These are phyloP conservation scores for Lachancea thermotolerans DNA, from an alignment of 805 yeast species.

Conservation along the genomic window DNA sequence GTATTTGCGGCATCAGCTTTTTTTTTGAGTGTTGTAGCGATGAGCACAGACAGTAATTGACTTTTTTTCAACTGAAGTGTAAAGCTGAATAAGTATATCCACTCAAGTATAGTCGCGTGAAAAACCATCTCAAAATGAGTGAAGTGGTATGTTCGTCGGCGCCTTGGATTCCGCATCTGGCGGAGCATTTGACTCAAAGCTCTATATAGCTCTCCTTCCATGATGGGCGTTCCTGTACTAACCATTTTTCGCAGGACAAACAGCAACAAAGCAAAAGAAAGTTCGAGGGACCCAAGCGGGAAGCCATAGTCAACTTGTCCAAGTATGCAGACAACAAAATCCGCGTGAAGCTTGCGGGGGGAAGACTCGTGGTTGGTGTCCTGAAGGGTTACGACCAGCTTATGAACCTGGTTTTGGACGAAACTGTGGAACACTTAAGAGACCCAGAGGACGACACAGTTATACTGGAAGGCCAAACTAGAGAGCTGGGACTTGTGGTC, in stretches of 20 bases:
- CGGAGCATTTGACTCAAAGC: too few relatives aligned
- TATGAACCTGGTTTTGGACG: constrained; percentile 71
- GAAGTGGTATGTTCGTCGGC: too few relatives aligned
- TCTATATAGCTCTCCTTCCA: too few relatives aligned
- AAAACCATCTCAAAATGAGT: too few relatives aligned
- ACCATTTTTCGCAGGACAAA: constrained; percentile 1
- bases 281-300: constrained; percentile 78
- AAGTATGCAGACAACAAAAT: constrained; percentile 68
- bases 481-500: constrained; percentile 71
- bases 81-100: too few relatives aligned
- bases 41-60: too few relatives aligned
- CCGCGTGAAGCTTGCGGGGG: constrained; percentile 77
- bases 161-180: too few relatives aligned
- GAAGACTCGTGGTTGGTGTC: constrained; percentile 73
- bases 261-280: constrained; percentile 30
- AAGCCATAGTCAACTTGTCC: constrained; percentile 76
- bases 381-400: constrained; percentile 80
- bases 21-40: too few relatives aligned
- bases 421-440: constrained; percentile 51
- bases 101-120: too few relatives aligned
- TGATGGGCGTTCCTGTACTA: not conserved
- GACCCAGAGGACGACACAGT: constrained; percentile 59
- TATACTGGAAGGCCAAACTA: constrained; percentile 45
- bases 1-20: constrained; percentile 5
- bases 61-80: too few relatives aligned